Evolutionary conservation across 306 rosid species (phyloP), one percentile per base, ranked within the genome.

Genomic region (Sophora flavescens): DNA sequence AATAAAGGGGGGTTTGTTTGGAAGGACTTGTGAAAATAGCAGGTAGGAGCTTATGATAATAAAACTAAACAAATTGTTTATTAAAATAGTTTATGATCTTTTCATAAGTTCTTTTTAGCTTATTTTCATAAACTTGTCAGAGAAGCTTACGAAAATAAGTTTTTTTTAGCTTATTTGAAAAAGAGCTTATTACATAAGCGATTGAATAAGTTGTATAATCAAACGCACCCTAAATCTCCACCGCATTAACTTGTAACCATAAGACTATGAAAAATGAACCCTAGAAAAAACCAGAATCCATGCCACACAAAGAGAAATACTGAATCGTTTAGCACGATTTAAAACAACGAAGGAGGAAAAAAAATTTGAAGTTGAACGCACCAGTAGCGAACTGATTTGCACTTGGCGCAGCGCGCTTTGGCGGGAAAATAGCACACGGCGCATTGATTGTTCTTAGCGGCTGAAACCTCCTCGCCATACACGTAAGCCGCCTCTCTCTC

Each of bases 331-430:
- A 57, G 4, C 12, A 22, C 13, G 70, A 75, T 17, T 22, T 22
- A 22, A 22, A 22, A 35, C 7, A 9, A 13, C 11, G 11, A 18
- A 18, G 4, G 6, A 42, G 13, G 3, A 0, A 5, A 42, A n/a
- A 5, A 42, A n/a, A 36, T 1, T 17, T 2, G 26, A 26, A 9
- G 75, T 52, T 8, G 11, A 54, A 75, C 88, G 9, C 82, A 94
- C 97, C 98, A 94, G 88, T 94, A 94, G 3, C 91, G 97, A 74
- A 90, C 95, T 14, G 89, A 87, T 85, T 90, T 94, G 83, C 98
- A 94, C 65, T 81, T 86, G 16, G 97, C 83, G 39, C 98, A 94
- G 15, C 95, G 93, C 1, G 89, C 86, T 18, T 91, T 86, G 68
- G 97, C 91, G 26, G 96, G 93, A 67, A 83, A 72, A 64, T 79